Evolutionary conservation across 2,329 filamentous ascomycete species (phyloP), one percentile per base, ranked within the genome.

Genomic region (Dactylonectria macrodidyma): DNA sequence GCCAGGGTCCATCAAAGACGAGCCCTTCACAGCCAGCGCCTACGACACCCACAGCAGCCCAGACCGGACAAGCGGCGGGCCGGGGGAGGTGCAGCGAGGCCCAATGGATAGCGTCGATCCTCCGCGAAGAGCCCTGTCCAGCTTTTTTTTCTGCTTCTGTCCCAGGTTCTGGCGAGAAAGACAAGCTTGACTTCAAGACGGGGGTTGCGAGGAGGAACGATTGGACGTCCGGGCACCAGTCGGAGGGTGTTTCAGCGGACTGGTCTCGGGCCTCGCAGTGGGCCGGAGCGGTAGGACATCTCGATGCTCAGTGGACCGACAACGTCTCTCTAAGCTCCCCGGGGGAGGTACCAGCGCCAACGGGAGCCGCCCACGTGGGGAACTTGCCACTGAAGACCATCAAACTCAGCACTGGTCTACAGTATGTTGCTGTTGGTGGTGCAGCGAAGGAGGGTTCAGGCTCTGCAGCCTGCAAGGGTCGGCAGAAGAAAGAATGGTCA

Each of bases 191-290:
- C 16, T 65, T 75, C 71, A 67, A 71, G 72, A 70, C 74, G 46
- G 16, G 75, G 74, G 71, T 75, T 74, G 59, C 61, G 12, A 11
- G 19, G 34, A 14, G 9, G 54, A 60, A 73, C 58, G 73, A 77
- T 76, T 76, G 75, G 75, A 48, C 63, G 46, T 62, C 41, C 66
- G 38, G 30, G 38, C 46, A 44, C 50, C 56, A 68, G 54, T 65
- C 38, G 70, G 59, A 74, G 64, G 68, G 66, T 69, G 75, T 77
- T 75, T 77, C 75, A 77, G 72, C 41, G 41, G 41, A 44, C 65
- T 44, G 46, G 58, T 65, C 38, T 46, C 48, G n/a, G 19, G 56
- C 30, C 52, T 64, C 47, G 24, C 19, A 55, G 59, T 36, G 38
- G 51, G 50, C 38, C 59, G 33, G 14, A 36, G 34, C 6, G 33